Percentiles rank a stretch among this genome's conserved stretches.
Evolutionary conservation across 2,329 filamentous ascomycete genomes (phyloP).

Genomic region (Alternaria ventricosa): DNA sequence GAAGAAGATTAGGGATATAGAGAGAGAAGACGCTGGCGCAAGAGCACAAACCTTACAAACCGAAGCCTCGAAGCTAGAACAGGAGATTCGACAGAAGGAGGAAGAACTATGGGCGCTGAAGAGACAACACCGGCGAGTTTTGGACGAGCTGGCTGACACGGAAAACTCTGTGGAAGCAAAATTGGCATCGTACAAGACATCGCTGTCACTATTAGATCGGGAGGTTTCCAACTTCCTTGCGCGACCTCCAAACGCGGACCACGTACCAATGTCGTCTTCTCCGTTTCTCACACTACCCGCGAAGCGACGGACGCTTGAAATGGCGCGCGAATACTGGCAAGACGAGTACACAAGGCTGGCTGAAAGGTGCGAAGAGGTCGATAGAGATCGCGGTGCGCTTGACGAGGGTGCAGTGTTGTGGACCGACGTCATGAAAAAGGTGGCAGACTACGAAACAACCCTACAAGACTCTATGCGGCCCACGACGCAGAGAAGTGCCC

Average conservation of each 20-base stretch:
- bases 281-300: slow-evolving; percentile 67
- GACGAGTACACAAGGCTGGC: slow-evolving; percentile 66
- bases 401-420: slow-evolving; percentile 72
- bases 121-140: slow-evolving; percentile 64
- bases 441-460: slow-evolving; percentile 70
- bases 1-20: slow-evolving; percentile 62
- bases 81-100: slow-evolving; percentile 71
- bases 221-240: slow-evolving; percentile 67
- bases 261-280: slow-evolving; percentile 35
- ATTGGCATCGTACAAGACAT: slow-evolving; percentile 73
- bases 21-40: slow-evolving; percentile 64
- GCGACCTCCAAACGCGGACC: slow-evolving; percentile 57
- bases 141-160: slow-evolving; percentile 66
- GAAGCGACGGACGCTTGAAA: slow-evolving; percentile 70
- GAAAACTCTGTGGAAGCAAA: slow-evolving; percentile 72
- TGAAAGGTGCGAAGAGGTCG: slow-evolving; percentile 62
- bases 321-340: slow-evolving; percentile 76
- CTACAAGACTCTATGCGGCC: slow-evolving; percentile 62
- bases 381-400: slow-evolving; percentile 69
- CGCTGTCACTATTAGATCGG: slow-evolving; percentile 69
- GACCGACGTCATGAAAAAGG: slow-evolving; percentile 65
- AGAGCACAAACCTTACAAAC: slow-evolving; percentile 59
- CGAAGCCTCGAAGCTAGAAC: slow-evolving; percentile 62
- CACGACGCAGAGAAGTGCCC: slow-evolving; percentile 19
- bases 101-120: slow-evolving; percentile 67